A percentile compares a stretch with the other conserved stretches of the same genome.
Conservation (phyloP, 768 basidiomycete genomes). For the Mycena vulgaris region DNA sequence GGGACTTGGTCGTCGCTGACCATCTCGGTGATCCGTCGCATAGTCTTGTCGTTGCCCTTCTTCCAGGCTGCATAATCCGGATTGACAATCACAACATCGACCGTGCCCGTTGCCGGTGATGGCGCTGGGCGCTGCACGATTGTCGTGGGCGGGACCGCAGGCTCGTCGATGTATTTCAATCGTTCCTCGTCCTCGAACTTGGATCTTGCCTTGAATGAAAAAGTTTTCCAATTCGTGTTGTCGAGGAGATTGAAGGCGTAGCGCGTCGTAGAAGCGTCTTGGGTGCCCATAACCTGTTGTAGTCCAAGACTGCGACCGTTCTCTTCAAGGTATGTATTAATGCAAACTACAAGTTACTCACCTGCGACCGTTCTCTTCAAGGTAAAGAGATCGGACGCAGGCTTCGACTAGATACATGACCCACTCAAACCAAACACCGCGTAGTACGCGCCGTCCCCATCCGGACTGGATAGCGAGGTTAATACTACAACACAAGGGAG, state of each 20-base stretch:
- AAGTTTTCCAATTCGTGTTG: not conserved
- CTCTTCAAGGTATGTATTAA: no score
- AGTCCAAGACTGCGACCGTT: conserved; percentile 11
- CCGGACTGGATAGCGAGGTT: no score
- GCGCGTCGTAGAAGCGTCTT: not conserved
- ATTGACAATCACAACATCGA: not conserved
- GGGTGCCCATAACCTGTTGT: conserved; percentile 11
- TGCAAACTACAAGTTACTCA: no score
- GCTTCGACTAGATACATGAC: not conserved
- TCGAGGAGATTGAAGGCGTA: not conserved
- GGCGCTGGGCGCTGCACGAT: not conserved
- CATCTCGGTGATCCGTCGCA: conserved; percentile 10
- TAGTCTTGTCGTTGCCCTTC: conserved; percentile 14
- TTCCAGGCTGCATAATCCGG: conserved; percentile 4
- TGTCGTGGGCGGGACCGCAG: not conserved
- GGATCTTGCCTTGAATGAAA: not conserved
- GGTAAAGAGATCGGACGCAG: conserved; percentile 8
- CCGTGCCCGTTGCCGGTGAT: not conserved
- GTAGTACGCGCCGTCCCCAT: no score
- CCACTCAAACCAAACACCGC: not conserved
- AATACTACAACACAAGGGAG: not conserved
- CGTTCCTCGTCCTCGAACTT: conserved; percentile 13
- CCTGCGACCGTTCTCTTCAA: no score
- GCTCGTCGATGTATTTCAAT: conserved; percentile 3
- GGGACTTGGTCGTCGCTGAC: conserved; percentile 8